These are phyloP conservation scores for Gossypium anomalum DNA, from an alignment of 345 rosid species.

Conservation along the genomic window DNA sequence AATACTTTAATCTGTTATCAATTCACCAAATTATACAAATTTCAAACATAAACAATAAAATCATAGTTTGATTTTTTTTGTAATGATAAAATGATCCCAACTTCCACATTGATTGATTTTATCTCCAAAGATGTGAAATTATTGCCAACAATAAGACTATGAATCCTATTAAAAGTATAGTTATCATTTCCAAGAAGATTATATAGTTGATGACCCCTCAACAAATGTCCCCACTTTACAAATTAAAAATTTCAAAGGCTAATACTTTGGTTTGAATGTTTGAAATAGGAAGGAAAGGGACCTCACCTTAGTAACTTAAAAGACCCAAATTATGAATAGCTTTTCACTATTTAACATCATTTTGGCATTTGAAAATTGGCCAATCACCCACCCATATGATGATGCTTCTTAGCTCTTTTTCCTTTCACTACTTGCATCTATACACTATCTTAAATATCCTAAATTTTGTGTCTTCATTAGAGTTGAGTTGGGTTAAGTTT, in stretches of 20 bases:
- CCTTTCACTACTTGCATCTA: no score
- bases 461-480: no score
- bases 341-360: neutral
- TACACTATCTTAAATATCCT: no score
- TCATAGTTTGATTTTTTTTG: neutral
- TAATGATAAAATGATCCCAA: neutral
- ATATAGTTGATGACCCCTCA: neutral
- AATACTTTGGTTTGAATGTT: neutral
- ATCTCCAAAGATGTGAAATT: neutral
- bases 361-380: neutral
- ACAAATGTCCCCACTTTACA: neutral
- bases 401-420: no score
- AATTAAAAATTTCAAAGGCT: neutral
- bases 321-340: constrained; percentile 10
- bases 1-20: no score
- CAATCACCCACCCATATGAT: constrained; percentile 6
- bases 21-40: no score
- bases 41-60: no score
- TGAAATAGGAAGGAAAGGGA: neutral
- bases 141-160: neutral
- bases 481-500: no score
- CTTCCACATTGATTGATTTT: neutral
- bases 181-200: constrained; percentile 6
- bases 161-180: no score
- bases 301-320: neutral